Base-by-base conservation (phyloP, 2,329 filamentous ascomycete species). In the Hymenoscyphus fructigenus region DNA sequence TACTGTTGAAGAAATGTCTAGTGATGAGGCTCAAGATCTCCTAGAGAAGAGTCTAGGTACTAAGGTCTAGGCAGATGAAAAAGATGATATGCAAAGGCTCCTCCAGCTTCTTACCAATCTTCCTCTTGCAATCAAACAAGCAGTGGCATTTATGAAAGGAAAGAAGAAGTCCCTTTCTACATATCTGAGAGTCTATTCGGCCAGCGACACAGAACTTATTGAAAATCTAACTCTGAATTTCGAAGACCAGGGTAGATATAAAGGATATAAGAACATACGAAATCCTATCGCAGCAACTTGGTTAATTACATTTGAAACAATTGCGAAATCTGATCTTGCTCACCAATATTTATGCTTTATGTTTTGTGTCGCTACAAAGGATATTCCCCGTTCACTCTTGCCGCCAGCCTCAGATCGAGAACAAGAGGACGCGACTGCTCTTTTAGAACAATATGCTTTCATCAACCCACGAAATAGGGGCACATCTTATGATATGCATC, bases 331-430 rank as follows among this genome's bases (percentile, higher is more conserved):
- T 44, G 15, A 26, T 34, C 63, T 65, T 57, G 53, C 63, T 23
- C 26, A 55, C 28, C 6, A 65, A 36, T 65, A 65, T 59, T 47
- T 65, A 29, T 61, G 12, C 32, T 61, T 65, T 58, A 65, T 62
- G 47, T 56, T 29, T 26, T 61, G 29, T 36, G 50, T 65, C 20
- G 59, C 38, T 38, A 15, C 20, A 29, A 34, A 55, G 23, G 55
- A 65, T 28, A 65, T 65, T 65, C 63, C 63, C 5, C 59, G 55
- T 9, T 61, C 36, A n/a, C 53, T 65, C n/a, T 55, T 65, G 50
- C 59, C 53, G 12, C 17, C 29, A 15, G 81, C 32, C 79, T 78
- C 15, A 76, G 75, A 12, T n/a, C 29, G 26, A 20, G 28, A 60
- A 32, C 6, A 60, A 61, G 29, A 44, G 26, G 23, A 61, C 61